Evolutionary conservation across 164 flowering plant genomes (phyloP), one percentile per base, ranked within the genome.

Genomic region (Cinnamomum chago): DNA sequence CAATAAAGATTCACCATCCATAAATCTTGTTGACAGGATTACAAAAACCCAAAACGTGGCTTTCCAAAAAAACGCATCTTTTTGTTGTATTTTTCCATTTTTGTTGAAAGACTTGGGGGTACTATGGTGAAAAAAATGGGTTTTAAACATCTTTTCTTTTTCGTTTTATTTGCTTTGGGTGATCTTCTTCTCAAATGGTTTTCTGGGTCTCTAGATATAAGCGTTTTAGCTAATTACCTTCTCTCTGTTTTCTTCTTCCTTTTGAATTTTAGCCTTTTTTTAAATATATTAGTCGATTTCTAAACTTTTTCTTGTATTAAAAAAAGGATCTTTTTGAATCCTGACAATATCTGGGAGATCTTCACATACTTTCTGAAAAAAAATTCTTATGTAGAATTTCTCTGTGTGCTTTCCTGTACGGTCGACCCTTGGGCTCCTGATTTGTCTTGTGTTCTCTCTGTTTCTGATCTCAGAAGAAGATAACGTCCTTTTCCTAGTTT

Each of bases 331-430:
- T 33, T 67, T 17, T 18, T 17, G 47, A 18, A 28, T 67, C 28
- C 69, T 67, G 40, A 17, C 20, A 67, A 67, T 25, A 28, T 67
- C 69, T 33, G 18, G 17, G 17, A 25, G 58, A 62, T 35, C 22
- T 40, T 58, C 24, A 22, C 65, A 62, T 72, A 50, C n/a, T 55
- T 72, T 66, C 47, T 24, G 47, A 5, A 40, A 40, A 40, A 1
- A 40, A 9, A 27, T 76, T 55, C 72, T 40, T 60, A 40, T 76
- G 65, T 10, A 47, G 82, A 77, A 76, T 51, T 70, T 72, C 64
- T 73, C 79, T 77, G 80, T 77, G 73, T 75, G 71, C 35, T 79
- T 72, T 80, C 66, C 17, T 70, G 85, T 83, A 78, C 83, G 76
- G 73, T 72, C 71, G 51, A 78, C 84, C 65, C 69, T 79, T 79